These are phyloP conservation scores for Leccinum pellstonianum DNA, from an alignment of 768 basidiomycete genomes.

Conservation along the genomic window DNA sequence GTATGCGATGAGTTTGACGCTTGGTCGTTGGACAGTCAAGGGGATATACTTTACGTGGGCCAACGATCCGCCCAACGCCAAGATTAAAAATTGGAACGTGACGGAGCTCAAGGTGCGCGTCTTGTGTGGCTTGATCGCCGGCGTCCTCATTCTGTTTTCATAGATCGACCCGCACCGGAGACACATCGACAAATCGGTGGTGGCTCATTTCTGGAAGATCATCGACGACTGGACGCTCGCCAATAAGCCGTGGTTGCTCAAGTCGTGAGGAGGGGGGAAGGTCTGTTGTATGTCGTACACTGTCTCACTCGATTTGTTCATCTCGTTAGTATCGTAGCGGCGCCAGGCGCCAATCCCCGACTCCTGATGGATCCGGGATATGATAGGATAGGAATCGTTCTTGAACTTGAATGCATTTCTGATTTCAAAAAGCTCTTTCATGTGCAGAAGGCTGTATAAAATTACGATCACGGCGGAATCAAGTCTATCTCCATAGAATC, in stretches of 20 bases:
- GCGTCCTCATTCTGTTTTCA: neutral
- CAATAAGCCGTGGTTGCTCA: conserved; percentile 78
- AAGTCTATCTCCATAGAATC: too few relatives aligned
- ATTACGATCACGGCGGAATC: too few relatives aligned
- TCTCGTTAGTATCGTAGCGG: conserved; percentile 2
- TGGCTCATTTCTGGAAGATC: conserved; percentile 94
- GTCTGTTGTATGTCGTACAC: neutral
- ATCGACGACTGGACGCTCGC: conserved; percentile 81
- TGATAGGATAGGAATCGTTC: too few relatives aligned
- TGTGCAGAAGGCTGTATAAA: too few relatives aligned
- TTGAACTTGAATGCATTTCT: too few relatives aligned
- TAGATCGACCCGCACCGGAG: conserved; percentile 89
- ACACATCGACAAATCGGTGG: conserved; percentile 91
- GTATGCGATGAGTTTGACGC: neutral
- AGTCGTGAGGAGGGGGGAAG: conserved; percentile 27
- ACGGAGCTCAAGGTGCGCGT: conserved; percentile 78
- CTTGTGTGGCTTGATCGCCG: neutral
- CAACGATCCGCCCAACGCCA: conserved; percentile 84
- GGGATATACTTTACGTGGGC: conserved; percentile 95
- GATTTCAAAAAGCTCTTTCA: too few relatives aligned
- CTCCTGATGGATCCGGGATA: too few relatives aligned
- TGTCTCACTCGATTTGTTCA: neutral
- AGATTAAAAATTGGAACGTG: conserved; percentile 97
- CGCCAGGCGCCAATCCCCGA: too few relatives aligned
- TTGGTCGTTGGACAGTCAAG: conserved; percentile 61